Evolutionary conservation across 345 rosid genomes (phyloP).

Genomic region (Dimocarpus longan): DNA sequence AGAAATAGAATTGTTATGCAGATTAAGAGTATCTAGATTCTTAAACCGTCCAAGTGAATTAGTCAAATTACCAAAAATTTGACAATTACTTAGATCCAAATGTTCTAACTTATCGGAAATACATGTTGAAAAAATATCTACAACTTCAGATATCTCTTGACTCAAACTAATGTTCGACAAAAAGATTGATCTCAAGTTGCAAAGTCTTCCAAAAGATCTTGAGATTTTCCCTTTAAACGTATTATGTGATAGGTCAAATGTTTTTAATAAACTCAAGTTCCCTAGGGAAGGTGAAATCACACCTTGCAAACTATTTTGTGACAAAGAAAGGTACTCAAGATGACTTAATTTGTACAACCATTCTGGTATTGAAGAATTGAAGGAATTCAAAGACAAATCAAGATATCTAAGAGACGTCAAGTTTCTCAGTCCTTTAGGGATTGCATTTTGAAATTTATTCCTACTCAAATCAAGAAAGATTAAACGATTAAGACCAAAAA

Average conservation of each 20-base stretch:
- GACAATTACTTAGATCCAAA: neutral
- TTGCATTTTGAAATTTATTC: neutral
- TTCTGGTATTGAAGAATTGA: slow-evolving; percentile 8
- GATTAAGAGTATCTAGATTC: neutral
- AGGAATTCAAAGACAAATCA: neutral
- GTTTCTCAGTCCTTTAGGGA: neutral
- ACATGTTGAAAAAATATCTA: neutral
- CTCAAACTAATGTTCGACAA: neutral
- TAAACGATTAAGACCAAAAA: neutral
- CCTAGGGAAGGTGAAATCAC: neutral
- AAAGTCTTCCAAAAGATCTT: neutral
- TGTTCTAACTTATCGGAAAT: neutral
- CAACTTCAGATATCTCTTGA: neutral
- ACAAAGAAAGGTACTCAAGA: slow-evolving; percentile 10
- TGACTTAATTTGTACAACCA: slow-evolving; percentile 4
- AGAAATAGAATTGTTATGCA: neutral
- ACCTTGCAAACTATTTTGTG: neutral
- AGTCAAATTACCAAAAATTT: neutral
- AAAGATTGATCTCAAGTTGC: neutral
- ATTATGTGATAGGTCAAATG: slow-evolving; percentile 7
- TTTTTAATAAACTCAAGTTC: slow-evolving; percentile 18
- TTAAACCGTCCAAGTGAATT: neutral
- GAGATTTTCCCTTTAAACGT: neutral
- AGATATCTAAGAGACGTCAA: neutral
- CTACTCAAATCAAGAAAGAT: neutral